Conservation (phyloP, 1,139 yeast species). For the Protomyces inundatus region DNA sequence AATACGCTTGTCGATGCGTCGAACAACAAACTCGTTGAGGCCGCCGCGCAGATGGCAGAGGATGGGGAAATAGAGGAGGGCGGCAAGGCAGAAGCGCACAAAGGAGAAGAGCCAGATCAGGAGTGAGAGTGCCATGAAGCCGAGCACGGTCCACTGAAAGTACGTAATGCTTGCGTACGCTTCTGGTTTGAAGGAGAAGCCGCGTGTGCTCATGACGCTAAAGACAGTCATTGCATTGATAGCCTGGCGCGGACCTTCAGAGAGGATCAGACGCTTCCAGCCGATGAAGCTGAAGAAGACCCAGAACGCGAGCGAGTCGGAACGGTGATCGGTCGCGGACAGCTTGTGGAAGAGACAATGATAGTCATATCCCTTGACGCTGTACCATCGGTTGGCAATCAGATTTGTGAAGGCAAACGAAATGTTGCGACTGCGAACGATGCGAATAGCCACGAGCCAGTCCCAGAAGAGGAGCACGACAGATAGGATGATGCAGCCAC, state of each 20-base stretch:
- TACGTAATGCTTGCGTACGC: constrained; percentile 51
- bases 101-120: constrained; percentile 70
- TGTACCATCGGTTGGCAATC: constrained; percentile 56
- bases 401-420: constrained; percentile 66
- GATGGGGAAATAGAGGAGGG: constrained; percentile 54
- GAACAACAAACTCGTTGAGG: constrained; percentile 56
- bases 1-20: constrained; percentile 53
- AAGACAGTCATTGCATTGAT: constrained; percentile 70
- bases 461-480: constrained; percentile 56
- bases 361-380: constrained; percentile 54
- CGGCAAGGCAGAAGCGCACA: constrained; percentile 54
- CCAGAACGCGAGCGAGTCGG: constrained; percentile 64
- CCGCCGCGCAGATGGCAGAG: constrained; percentile 45
- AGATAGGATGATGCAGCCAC: constrained; percentile 77
- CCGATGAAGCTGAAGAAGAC: constrained; percentile 62
- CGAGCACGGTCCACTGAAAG: constrained; percentile 62
- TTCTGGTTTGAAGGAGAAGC: constrained; percentile 52
- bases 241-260: constrained; percentile 87
- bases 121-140: constrained; percentile 71
- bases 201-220: constrained; percentile 47
- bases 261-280: constrained; percentile 59
- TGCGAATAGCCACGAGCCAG: constrained; percentile 54
- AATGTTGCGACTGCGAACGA: constrained; percentile 58
- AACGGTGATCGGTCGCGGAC: constrained; percentile 54
- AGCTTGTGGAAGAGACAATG: constrained; percentile 70